phyloP scores from a whole-genome alignment of 2,329 filamentous ascomycete genomes.

The Camillea tinctor region DNA sequence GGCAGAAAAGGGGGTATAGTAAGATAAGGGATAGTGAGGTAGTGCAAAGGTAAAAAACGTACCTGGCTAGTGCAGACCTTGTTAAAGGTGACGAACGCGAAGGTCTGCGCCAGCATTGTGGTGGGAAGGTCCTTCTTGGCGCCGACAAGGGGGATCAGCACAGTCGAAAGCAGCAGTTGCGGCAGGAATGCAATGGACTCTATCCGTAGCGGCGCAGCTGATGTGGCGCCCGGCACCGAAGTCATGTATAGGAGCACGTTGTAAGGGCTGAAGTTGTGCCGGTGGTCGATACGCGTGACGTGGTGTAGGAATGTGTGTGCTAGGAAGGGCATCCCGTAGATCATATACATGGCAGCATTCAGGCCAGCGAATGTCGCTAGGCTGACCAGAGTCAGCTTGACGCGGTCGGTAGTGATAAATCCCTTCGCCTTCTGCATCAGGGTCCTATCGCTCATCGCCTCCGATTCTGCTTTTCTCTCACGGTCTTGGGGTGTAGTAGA shows the following conservation, averaged over 20 bases:
- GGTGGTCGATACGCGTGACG: constrained; percentile 87
- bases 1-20: neutral
- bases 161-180: constrained; percentile 75
- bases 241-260: constrained; percentile 87
- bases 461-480: constrained; percentile 1
- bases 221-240: neutral
- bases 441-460: constrained; percentile 11
- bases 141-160: constrained; percentile 72
- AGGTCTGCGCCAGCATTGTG: constrained; percentile 91
- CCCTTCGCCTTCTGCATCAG: constrained; percentile 27
- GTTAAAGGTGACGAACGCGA: constrained; percentile 96
- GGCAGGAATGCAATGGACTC: constrained; percentile 88
- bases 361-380: constrained; percentile 70
- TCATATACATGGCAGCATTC: constrained; percentile 75
- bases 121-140: constrained; percentile 79
- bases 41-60: constrained; percentile 30
- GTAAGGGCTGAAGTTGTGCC: constrained; percentile 98
- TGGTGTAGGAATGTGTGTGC: constrained; percentile 93
- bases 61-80: constrained; percentile 99
- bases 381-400: constrained; percentile 62
- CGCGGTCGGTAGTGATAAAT: constrained; percentile 54
- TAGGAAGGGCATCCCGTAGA: constrained; percentile 80
- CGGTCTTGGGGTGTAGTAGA: neutral
- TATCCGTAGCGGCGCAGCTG: constrained; percentile 36
- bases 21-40: neutral